phyloP scores from a whole-genome alignment of 164 flowering plant species.

The Vitis rupestris region DNA sequence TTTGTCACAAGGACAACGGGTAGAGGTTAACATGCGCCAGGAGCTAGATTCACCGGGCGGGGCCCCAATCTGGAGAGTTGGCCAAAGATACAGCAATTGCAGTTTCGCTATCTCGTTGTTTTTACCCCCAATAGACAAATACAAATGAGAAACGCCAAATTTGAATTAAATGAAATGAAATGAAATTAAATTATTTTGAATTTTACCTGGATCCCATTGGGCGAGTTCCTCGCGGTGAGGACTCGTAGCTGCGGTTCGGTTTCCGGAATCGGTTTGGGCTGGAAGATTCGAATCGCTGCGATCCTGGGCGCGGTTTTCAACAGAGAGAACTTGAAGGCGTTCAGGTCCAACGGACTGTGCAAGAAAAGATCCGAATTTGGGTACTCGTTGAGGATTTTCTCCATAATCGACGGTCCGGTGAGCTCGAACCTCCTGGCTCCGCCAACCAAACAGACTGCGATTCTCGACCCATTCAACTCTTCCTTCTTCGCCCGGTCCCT shows the following conservation, averaged over 20 bases:
- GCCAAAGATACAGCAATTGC: too few relatives aligned
- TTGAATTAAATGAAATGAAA: background rate
- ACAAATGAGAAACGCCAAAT: background rate
- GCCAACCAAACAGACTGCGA: conserved; percentile 92
- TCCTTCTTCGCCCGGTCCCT: conserved; percentile 15
- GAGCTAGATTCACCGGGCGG: too few relatives aligned
- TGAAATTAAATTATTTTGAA: background rate
- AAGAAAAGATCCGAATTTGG: conserved; percentile 70
- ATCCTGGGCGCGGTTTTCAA: conserved; percentile 53
- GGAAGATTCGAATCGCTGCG: conserved; percentile 59
- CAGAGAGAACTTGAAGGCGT: conserved; percentile 67
- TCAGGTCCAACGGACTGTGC: conserved; percentile 65
- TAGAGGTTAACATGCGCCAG: too few relatives aligned
- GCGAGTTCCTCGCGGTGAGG: conserved; percentile 69
- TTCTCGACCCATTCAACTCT: conserved; percentile 47
- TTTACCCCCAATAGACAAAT: background rate
- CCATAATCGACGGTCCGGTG: conserved; percentile 82
- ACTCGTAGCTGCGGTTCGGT: conserved; percentile 58
- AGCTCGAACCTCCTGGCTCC: conserved; percentile 96
- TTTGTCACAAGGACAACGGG: too few relatives aligned
- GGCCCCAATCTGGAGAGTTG: too few relatives aligned
- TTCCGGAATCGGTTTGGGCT: conserved; percentile 46
- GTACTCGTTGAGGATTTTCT: conserved; percentile 52
- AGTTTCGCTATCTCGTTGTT: too few relatives aligned
- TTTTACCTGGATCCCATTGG: conserved; percentile 86